A percentile compares a stretch with the other conserved stretches of the same genome.
phyloP scores from a whole-genome alignment of 2,329 filamentous ascomycete genomes.

The Fusarium napiforme region DNA sequence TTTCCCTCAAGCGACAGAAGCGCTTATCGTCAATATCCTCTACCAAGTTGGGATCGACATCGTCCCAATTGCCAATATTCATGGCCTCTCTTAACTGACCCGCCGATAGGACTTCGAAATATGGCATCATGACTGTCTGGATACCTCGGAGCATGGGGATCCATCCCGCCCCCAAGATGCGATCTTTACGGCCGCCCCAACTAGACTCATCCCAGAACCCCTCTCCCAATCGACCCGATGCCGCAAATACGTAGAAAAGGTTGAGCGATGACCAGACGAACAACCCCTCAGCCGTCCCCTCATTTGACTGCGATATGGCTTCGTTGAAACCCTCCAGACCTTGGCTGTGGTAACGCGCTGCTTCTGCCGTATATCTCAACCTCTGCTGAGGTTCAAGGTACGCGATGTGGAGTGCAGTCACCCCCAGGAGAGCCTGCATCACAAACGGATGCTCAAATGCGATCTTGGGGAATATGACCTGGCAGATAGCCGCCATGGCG shows the following conservation, averaged over 20 bases:
- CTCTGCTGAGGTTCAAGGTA: not conserved
- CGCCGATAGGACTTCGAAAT: fast-evolving
- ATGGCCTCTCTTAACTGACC: not conserved
- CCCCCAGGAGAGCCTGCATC: not conserved
- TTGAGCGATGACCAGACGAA: conserved; percentile 11
- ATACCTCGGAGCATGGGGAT: conserved; percentile 5
- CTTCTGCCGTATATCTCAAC: not conserved
- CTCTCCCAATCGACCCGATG: conserved; percentile 1
- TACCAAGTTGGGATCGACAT: not conserved
- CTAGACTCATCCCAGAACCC: not conserved
- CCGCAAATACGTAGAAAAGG: not conserved
- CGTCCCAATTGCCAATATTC: not conserved
- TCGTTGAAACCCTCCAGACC: not conserved
- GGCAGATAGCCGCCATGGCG: not conserved
- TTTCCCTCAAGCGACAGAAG: not conserved
- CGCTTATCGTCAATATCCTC: not conserved
- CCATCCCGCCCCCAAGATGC: not conserved
- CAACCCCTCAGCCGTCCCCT: not conserved
- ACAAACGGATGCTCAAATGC: not conserved
- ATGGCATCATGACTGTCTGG: not conserved
- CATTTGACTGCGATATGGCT: fast-evolving
- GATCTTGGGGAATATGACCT: not conserved
- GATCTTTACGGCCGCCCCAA: not conserved
- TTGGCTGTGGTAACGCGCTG: not conserved
- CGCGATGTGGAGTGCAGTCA: not conserved